Evolutionary conservation across 306 rosid genomes (phyloP).

Genomic region (Castanopsis chinensis): DNA sequence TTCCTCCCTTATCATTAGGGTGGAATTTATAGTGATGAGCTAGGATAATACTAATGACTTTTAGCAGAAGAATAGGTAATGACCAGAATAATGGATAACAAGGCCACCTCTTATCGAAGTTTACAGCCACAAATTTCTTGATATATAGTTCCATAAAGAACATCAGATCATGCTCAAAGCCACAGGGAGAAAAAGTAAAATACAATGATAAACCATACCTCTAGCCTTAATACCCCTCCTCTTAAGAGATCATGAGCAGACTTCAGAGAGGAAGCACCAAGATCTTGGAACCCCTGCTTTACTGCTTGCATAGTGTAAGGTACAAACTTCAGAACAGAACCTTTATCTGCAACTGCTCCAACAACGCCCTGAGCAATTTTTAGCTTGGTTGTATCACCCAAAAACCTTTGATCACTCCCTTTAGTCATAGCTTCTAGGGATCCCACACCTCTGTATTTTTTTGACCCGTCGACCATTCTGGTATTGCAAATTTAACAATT

Average conservation of each 20-base stretch:
- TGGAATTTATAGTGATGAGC: too few species aligned
- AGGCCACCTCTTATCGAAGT: too few species aligned
- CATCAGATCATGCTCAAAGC: not conserved
- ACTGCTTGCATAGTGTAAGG: slow-evolving; percentile 98
- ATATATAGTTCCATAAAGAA: too few species aligned
- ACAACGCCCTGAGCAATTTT: slow-evolving; percentile 97
- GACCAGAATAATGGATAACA: too few species aligned
- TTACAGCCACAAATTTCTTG: not conserved
- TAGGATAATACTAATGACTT: too few species aligned
- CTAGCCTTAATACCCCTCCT: slow-evolving; percentile 69
- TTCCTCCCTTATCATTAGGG: too few species aligned
- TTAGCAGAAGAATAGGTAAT: too few species aligned
- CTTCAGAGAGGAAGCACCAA: slow-evolving; percentile 80
- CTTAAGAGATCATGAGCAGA: slow-evolving; percentile 88
- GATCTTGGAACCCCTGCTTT: slow-evolving; percentile 96
- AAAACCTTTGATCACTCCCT: slow-evolving; percentile 87
- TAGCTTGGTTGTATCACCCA: slow-evolving; percentile 81
- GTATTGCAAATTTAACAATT: slow-evolving; percentile 16
- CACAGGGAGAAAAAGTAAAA: not conserved
- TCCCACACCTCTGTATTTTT: slow-evolving; percentile 93
- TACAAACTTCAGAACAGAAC: slow-evolving; percentile 81
- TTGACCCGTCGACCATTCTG: slow-evolving; percentile 81
- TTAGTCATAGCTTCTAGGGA: slow-evolving; percentile 97
- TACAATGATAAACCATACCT: slow-evolving; percentile 47
- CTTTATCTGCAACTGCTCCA: slow-evolving; percentile 93